Evolutionary conservation across 805 yeast species (phyloP).

Genomic region (Starmerella sirachaensis): DNA sequence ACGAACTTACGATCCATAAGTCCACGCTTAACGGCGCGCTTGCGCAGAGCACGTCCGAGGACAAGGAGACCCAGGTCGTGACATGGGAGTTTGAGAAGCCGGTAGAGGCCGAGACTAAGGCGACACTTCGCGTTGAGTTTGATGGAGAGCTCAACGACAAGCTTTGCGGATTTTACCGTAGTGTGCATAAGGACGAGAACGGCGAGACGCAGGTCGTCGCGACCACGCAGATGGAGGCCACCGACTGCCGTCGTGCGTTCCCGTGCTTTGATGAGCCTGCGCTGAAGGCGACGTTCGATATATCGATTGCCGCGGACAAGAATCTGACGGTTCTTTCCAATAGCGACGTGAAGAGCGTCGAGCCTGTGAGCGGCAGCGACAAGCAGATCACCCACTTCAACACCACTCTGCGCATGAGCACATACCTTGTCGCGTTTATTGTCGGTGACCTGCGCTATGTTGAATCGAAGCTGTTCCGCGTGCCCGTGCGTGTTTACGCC

Average conservation of each 20-base stretch:
- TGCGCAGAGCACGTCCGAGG: constrained; percentile 27
- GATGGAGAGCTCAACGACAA: constrained; percentile 50
- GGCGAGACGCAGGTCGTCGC: constrained; percentile 49
- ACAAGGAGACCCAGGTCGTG: constrained; percentile 50
- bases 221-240: constrained; percentile 62
- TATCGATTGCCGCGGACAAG: constrained; percentile 42
- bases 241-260: constrained; percentile 68
- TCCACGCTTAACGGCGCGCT: constrained; percentile 26
- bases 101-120: constrained; percentile 34
- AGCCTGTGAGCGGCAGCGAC: constrained; percentile 28
- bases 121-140: constrained; percentile 44
- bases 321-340: constrained; percentile 51
- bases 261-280: constrained; percentile 68
- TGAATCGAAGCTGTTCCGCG: constrained; percentile 42
- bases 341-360: constrained; percentile 44
- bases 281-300: constrained; percentile 52
- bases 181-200: constrained; percentile 41
- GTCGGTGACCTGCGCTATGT: constrained; percentile 57
- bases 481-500: constrained; percentile 59
- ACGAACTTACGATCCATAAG: constrained; percentile 47
- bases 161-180: constrained; percentile 66
- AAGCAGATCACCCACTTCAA: constrained; percentile 41
- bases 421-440: constrained; percentile 60
- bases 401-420: constrained; percentile 61
- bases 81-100: constrained; percentile 43